Base-by-base conservation (phyloP, 2,329 filamentous ascomycete genomes). In the Exophiala mesophila region DNA sequence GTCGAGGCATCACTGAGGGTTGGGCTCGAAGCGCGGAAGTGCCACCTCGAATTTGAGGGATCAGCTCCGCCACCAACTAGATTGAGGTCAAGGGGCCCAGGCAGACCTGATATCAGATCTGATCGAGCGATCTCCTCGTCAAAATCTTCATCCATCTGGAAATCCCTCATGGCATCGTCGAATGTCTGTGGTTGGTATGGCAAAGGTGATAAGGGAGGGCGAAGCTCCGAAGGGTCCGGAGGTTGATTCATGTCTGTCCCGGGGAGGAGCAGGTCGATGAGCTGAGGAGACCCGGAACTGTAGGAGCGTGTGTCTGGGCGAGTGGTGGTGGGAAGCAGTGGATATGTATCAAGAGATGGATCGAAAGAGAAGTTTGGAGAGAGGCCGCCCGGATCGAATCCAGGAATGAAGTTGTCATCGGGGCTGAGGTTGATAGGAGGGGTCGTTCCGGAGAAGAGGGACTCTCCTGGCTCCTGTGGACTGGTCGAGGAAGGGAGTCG, bases 41-140 rank as follows among this genome's bases (percentile, higher is more conserved):
- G 41, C 32, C 45, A 51, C 8, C 36, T 33, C 3, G 40, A 19
- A 15, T 35, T 28, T 24, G 29, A 15, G 17, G 35, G 19, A 20
- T 10, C 16, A 3, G 12, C 30, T 21, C 39, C 44, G 26, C 32
- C 31, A 39, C 17, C n/a, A 36, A 39, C 7, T 19, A 21, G 9
- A 30, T 32, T 1, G 45, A 40, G 9, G 38, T 31, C 18, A 33
- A 16, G 10, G 41, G 28, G 5, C 44, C 24, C 13, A 26, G 15
- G 20, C 23, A 32, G 24, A 44, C 41, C 43, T 12, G 41, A 28
- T 21, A 49, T 38, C 16, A 28, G 39, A 35, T 49, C 45, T 9
- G 44, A 44, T 28, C 74, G 66, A 15, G 73, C 62, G 31, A 80
- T 69, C 41, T 80, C 75, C 55, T 80, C 76, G 9, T 80, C 76